Evolutionary conservation across 2,329 filamentous ascomycete genomes (phyloP).

Genomic region (Gaeumannomyces tritici): DNA sequence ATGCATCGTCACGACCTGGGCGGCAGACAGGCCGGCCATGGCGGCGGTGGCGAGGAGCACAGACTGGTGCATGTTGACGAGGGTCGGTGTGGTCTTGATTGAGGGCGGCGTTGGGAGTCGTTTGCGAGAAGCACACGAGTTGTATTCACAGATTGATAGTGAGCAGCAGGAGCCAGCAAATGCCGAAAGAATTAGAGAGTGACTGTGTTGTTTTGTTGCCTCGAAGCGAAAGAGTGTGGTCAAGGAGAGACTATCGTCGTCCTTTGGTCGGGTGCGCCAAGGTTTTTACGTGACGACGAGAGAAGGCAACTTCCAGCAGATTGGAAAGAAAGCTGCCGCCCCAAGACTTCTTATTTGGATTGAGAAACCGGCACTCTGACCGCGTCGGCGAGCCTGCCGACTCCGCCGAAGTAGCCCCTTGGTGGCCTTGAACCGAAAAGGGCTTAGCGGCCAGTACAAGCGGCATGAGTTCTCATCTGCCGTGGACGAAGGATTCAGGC

Average conservation of each 20-base stretch:
- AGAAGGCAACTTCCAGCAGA: background rate
- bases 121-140: background rate
- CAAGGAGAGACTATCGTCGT: background rate
- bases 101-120: too few relatives aligned
- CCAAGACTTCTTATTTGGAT: background rate
- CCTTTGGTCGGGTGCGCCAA: background rate
- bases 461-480: background rate
- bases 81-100: background rate
- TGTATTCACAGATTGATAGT: background rate
- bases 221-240: background rate
- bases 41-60: background rate
- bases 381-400: background rate
- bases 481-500: background rate
- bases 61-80: background rate
- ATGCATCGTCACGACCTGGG: conserved; percentile 9
- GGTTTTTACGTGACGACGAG: background rate
- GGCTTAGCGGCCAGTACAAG: background rate
- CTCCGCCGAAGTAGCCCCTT: background rate
- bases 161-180: background rate
- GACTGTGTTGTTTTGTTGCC: background rate
- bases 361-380: background rate
- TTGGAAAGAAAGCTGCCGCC: background rate
- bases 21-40: conserved; percentile 2
- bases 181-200: background rate
- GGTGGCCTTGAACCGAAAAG: background rate